Evolutionary conservation across 768 basidiomycete genomes (phyloP).

Genomic region (Lactarius deliciosus): DNA sequence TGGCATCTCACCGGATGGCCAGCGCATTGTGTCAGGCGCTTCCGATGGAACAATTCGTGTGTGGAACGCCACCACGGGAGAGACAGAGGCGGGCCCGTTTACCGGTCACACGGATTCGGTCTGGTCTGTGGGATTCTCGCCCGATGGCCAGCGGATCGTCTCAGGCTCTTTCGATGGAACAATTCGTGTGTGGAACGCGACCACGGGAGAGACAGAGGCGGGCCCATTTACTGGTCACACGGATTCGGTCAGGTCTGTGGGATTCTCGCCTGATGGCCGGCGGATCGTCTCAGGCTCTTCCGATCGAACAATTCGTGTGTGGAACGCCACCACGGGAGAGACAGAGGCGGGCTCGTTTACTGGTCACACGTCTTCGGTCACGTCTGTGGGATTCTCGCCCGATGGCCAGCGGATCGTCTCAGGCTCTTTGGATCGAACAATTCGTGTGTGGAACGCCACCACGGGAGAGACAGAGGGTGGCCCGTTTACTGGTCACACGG

Average conservation of each 20-base stretch:
- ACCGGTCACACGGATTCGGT: constrained; percentile 6
- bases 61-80: not conserved
- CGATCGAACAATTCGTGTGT: constrained; percentile 5
- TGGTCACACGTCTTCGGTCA: not conserved
- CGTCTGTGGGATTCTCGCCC: constrained; percentile 9
- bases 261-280: constrained; percentile 16
- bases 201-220: not conserved
- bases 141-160: constrained; percentile 31
- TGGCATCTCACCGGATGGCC: constrained; percentile 22
- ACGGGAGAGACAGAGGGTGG: not conserved
- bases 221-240: not conserved
- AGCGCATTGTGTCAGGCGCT: constrained; percentile 14
- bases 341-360: not conserved
- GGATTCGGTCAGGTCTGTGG: not conserved
- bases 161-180: not conserved
- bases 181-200: constrained; percentile 8
- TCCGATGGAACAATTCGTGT: too few species aligned
- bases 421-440: not conserved
- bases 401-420: constrained; percentile 13
- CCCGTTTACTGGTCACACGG: too few species aligned
- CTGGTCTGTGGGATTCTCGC: not conserved
- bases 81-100: not conserved
- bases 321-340: constrained; percentile 2
- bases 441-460: constrained; percentile 11
- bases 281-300: constrained; percentile 28